Base-by-base conservation (phyloP, 306 rosid species). In the Medicago lupulina region DNA sequence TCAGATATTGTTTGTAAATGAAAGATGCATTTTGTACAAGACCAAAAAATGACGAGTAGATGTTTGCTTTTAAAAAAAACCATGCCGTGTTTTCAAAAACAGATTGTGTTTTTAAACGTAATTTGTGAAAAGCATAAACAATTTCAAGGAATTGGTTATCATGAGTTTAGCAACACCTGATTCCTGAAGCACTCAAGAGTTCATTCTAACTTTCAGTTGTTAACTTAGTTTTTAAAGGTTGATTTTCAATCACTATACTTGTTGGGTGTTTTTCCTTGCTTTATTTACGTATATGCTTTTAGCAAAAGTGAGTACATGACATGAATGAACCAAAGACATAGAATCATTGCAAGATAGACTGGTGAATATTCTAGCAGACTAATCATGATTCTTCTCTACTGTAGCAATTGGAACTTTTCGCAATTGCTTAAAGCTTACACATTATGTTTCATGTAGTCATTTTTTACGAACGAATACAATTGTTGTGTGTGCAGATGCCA, bases 401-500 rank as follows among this genome's bases (percentile, higher is more conserved):
- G 34, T 57, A 21, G 36, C n/a, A 60, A 34, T 54, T 6, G 36
- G 55, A 76, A 41, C 5, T 67, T 67, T 47, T 55, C 13, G 31
- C 76, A 57, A 68, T 28, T 55, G 3, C 15, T 16, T 57, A 21
- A 21, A 4, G 38, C 7, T 34, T 34, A 34, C 7, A 54, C 12
- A 18, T 54, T 60, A 31, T 5, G 5, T 14, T 60, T 28, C 10
- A 60, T 63, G 49, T 54, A n/a, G 15, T 28, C 15, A 43, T 49
- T 73, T 79, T 43, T 50, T 57, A 39, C 31, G 1, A 1, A 23
- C 9, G 13, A 40, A 18, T 12, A 31, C 36, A 19, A 76, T 66
- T 39, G 28, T 71, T 81, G 68, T 31, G 7, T 61, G 9, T 86
- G 85, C 83, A 87, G 97, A 95, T 92, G 97, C 97, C 97, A 1